A percentile compares a stretch with the other conserved stretches of the same genome.
Evolutionary conservation across 306 rosid genomes (phyloP).

Genomic region (Cajanus cajan): DNA sequence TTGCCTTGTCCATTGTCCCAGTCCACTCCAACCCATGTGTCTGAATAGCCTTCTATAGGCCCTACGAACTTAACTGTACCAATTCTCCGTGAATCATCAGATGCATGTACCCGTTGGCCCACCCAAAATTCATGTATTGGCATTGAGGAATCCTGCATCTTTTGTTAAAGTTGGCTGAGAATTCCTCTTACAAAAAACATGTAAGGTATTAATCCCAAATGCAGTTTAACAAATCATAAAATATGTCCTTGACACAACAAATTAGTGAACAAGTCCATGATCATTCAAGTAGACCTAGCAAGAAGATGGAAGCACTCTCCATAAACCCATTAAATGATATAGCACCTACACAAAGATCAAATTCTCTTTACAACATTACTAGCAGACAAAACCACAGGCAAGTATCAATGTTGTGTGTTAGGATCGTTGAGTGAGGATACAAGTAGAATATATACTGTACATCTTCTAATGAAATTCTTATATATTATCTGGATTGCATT

Average conservation of each 20-base stretch:
- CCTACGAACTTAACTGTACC: conserved; percentile 81
- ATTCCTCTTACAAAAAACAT: background rate
- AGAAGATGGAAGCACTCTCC: background rate
- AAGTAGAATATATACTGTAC: background rate
- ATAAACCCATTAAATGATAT: background rate
- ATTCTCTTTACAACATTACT: background rate
- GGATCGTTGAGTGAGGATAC: background rate
- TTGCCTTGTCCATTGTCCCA: conserved; percentile 84
- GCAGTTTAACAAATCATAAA: conserved; percentile 11
- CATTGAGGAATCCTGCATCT: conserved; percentile 52
- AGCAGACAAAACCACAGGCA: background rate
- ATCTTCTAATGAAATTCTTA: background rate
- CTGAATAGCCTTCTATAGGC: conserved; percentile 64
- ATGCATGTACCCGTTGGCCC: conserved; percentile 69
- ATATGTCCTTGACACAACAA: background rate
- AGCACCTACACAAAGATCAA: background rate
- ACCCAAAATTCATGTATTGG: conserved; percentile 44
- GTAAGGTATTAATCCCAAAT: background rate
- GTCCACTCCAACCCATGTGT: conserved; percentile 86
- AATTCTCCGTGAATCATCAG: conserved; percentile 61
- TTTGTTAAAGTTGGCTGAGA: conserved; percentile 26
- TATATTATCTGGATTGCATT: background rate
- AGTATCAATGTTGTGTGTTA: background rate
- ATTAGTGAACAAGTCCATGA: background rate
- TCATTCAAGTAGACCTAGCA: background rate